Evolutionary conservation across 345 rosid species (phyloP).

Genomic region (Salix suchowensis): DNA sequence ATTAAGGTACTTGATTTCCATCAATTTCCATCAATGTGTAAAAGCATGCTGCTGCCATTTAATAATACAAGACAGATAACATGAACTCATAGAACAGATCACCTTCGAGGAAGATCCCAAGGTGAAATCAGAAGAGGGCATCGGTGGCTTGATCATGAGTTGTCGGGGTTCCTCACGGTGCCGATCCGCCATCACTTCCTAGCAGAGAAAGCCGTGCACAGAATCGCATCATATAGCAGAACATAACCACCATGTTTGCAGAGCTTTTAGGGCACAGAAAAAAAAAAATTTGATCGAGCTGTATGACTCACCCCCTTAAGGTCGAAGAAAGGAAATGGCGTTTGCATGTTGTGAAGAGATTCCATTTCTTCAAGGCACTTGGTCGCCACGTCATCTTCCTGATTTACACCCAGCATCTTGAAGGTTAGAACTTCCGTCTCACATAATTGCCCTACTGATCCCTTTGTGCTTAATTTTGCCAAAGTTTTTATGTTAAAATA

Average conservation of each 20-base stretch:
- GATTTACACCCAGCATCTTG: not conserved
- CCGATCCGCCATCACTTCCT: not conserved
- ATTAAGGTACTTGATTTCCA: too few relatives aligned
- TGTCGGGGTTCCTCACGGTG: not conserved
- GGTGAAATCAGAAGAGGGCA: not conserved
- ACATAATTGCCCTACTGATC: not conserved
- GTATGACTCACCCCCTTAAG: slow-evolving; percentile 13
- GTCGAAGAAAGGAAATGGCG: slow-evolving; percentile 15
- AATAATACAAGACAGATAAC: too few relatives aligned
- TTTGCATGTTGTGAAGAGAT: not conserved
- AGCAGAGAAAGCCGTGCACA: not conserved
- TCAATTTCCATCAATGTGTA: too few relatives aligned
- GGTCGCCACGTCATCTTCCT: slow-evolving; percentile 9
- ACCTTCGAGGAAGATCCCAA: slow-evolving; percentile 11
- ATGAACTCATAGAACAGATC: not conserved
- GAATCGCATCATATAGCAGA: not conserved
- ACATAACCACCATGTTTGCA: not conserved
- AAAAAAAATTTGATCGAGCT: too few relatives aligned
- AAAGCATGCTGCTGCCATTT: too few relatives aligned
- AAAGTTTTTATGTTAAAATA: not conserved
- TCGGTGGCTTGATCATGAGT: not conserved
- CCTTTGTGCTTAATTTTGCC: too few relatives aligned
- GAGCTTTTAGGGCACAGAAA: not conserved
- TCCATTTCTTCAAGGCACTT: not conserved
- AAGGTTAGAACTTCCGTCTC: too few relatives aligned